Conservation (phyloP, 768 basidiomycete genomes). For the Galerina marginata region DNA sequence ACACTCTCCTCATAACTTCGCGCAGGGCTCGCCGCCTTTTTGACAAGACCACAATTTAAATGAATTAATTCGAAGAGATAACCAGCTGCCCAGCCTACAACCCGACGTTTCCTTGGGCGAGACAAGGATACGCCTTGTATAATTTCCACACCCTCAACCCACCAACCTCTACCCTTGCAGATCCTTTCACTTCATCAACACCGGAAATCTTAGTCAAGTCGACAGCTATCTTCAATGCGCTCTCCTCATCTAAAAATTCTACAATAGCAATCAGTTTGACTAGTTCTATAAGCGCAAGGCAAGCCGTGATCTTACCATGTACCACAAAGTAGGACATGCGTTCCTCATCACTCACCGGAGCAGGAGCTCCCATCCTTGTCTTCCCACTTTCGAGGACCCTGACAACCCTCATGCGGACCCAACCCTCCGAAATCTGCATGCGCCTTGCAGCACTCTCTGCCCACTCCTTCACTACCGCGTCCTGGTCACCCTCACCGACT, state of each 20-base stretch:
- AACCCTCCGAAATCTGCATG: slow-evolving; percentile 31
- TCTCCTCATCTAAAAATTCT: slow-evolving; percentile 20
- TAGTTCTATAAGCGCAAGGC: no score
- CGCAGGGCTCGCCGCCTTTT: no score
- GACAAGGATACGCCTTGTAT: slow-evolving; percentile 52
- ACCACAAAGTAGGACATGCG: slow-evolving; percentile 44
- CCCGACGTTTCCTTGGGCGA: slow-evolving; percentile 39
- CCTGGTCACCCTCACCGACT: slow-evolving; percentile 5
- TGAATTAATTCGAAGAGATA: no score
- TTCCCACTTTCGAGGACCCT: slow-evolving; percentile 47
- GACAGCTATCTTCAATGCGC: neutral
- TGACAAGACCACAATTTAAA: no score
- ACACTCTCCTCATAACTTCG: no score
- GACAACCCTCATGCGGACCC: slow-evolving; percentile 45
- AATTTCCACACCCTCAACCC: slow-evolving; percentile 45
- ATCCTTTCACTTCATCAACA: neutral
- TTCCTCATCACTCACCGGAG: slow-evolving; percentile 35
- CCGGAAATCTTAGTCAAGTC: neutral
- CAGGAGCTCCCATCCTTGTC: slow-evolving; percentile 32
- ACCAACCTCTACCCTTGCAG: neutral
- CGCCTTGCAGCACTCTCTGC: slow-evolving; percentile 19
- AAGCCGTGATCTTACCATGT: slow-evolving; percentile 35
- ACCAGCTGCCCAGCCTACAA: neutral
- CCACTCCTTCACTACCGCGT: slow-evolving; percentile 26
- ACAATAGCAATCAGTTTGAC: neutral